Evolutionary conservation across 2,329 filamentous ascomycete species (phyloP).

Genomic region (Paraphaeosphaeria minitans): DNA sequence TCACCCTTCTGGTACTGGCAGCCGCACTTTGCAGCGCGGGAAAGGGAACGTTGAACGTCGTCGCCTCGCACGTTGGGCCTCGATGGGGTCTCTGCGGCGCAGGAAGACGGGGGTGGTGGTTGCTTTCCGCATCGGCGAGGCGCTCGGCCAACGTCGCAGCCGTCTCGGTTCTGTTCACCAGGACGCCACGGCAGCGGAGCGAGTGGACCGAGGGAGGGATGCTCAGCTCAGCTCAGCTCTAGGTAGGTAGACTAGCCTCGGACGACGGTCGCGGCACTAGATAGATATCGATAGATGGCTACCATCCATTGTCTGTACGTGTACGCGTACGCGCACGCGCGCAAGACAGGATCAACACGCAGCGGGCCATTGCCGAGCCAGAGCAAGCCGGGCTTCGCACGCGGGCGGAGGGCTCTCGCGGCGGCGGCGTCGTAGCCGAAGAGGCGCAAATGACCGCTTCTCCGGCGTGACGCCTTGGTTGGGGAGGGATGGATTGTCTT

Average conservation of each 20-base stretch:
- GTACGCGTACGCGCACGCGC: constrained; percentile 27
- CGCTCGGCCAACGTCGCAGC: constrained; percentile 31
- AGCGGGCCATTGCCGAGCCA: constrained; percentile 28
- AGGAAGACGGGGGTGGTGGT: constrained; percentile 14
- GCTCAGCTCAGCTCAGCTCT: too few species aligned
- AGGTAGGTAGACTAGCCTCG: too few species aligned
- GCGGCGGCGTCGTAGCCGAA: constrained; percentile 27
- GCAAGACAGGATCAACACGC: constrained; percentile 31
- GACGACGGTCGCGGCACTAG: constrained; percentile 19
- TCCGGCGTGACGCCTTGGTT: constrained; percentile 30
- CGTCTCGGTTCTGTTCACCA: constrained; percentile 26
- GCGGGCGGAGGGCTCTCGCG: constrained; percentile 18
- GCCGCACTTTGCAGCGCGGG: constrained; percentile 25
- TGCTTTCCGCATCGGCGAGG: constrained; percentile 24
- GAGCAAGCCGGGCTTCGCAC: constrained; percentile 21
- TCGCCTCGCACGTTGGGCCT: constrained; percentile 37
- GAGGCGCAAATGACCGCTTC: constrained; percentile 19
- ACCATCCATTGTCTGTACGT: constrained; percentile 18
- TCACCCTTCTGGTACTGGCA: constrained; percentile 34
- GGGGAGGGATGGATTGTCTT: constrained; percentile 33
- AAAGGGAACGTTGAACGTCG: constrained; percentile 17
- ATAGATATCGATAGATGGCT: too few species aligned
- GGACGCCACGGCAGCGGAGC: constrained; percentile 22
- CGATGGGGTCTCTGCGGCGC: constrained; percentile 25
- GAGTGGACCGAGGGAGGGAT: constrained; percentile 28